Base-by-base conservation (phyloP, 345 rosid genomes). In the Eucalyptus viminalis region DNA sequence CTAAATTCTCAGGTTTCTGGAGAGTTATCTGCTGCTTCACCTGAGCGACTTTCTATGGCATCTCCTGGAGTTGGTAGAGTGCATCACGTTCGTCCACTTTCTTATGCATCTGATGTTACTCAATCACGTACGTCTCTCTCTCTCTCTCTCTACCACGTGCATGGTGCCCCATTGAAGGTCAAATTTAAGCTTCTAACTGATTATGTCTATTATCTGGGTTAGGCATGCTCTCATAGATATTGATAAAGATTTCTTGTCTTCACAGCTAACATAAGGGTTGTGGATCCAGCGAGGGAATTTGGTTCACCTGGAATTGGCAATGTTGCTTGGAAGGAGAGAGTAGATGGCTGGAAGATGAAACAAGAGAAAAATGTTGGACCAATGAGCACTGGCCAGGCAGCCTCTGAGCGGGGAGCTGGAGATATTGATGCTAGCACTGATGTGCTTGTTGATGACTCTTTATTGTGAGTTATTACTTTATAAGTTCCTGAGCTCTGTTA, bases 261-360 rank as follows among this genome's bases (percentile, higher is more conserved):
- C 87, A 93, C 95, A 95, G 96, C 94, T 65, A 94, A 92, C 90
- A 92, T 94, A 69, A 94, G 98, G 94, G 93, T 92, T 91, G 94
- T 91, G 88, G 97, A 96, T 92, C 97, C 95, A 86, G 93, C 90
- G 51, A 92, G 95, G 90, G 95, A 94, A 67, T 94, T 92, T 86
- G 85, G 85, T 40, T 76, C 85, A 76, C 47, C 45, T 76, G 85
- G 85, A 76, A 76, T 76, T 76, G 94, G 95, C 91, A 95, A 95
- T 93, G 97, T 96, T 87, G 98, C 98, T 54, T 96, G 98, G 98
- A 96, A 94, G 91, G 97, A 96, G 95, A 95, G 97, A 93, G 96
- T 98, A 90, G 98, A 98, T 92, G 98, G 98, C 88, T 98, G 98
- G 99, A 98, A 95, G 91, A 94, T 95, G 97, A 98, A 97, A 94